Conservation (phyloP, 805 yeast species). For the Candida wancherniae region DNA sequence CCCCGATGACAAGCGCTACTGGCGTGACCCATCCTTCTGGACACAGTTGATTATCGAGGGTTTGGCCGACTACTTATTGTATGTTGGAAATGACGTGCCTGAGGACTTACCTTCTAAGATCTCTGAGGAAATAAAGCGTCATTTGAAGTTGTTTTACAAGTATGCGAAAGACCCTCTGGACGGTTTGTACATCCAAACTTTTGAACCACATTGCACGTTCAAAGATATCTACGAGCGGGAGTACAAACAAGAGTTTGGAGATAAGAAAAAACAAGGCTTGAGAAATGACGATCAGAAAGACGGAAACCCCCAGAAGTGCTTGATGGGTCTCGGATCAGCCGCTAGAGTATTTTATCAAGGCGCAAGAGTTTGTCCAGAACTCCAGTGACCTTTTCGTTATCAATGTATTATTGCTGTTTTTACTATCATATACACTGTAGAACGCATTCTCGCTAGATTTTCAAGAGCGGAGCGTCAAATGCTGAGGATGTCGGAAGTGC, state of each 20-base stretch:
- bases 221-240: slow-evolving; percentile 42
- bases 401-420: too few relatives aligned
- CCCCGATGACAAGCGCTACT: slow-evolving; percentile 48
- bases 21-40: slow-evolving; percentile 62
- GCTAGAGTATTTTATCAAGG: slow-evolving; percentile 68
- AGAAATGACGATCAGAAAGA: slow-evolving; percentile 48
- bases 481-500: slow-evolving; percentile 58
- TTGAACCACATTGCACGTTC: slow-evolving; percentile 54
- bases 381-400: slow-evolving; percentile 1
- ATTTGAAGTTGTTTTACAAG: slow-evolving; percentile 52
- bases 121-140: slow-evolving; percentile 46
- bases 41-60: slow-evolving; percentile 64
- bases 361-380: slow-evolving; percentile 41
- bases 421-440: slow-evolving; percentile 1
- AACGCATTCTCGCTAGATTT: slow-evolving; percentile 3
- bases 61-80: slow-evolving; percentile 56
- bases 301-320: slow-evolving; percentile 41
- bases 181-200: slow-evolving; percentile 54
- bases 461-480: slow-evolving; percentile 45
- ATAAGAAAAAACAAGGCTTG: slow-evolving; percentile 45
- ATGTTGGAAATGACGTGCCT: slow-evolving; percentile 40
- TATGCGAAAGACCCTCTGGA: slow-evolving; percentile 54
- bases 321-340: slow-evolving; percentile 63
- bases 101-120: slow-evolving; percentile 31
- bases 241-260: slow-evolving; percentile 53